Evolutionary conservation across 345 rosid species (phyloP), one percentile per base, ranked within the genome.

Genomic region (Aquilaria sinensis): DNA sequence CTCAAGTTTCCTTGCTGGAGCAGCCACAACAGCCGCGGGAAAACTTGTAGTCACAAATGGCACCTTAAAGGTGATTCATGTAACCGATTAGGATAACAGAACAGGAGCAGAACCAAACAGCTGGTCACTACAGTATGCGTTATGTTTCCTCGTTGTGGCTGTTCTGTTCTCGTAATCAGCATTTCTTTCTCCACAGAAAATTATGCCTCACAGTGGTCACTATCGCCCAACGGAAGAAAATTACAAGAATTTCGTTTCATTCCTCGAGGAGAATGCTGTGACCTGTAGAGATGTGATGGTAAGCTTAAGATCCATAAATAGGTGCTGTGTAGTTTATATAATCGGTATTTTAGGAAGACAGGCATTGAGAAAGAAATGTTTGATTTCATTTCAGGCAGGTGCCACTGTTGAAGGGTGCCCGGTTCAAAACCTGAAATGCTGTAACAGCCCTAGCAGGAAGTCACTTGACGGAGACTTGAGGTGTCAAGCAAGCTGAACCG

Each of bases 1-100:
- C 60, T 86, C 90, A 23, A 86, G 93, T 73, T 86, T 86, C 75
- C 75, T 86, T 70, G 90, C 93, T 58, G 93, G 93, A 57, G 93
- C 89, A 53, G 93, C 79, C 58, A 69, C 90, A 23, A 64, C 53
- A 30, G 81, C 90, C 51, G 89, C 90, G 1, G 93, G 93, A 50
- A 74, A 84, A 72, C 59, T 86, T 62, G 65, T 86, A 47, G 77
- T 65, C 8, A 79, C 82, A 61, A 56, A 56, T 9, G 93, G 93
- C 8, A 62, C 47, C 51, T 81, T 86, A 46, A 80, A 84, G 90
- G 92, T 86, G 8, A 37, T 16, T 16, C 23, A 16, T 3, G 8
- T 1, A 4, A 37, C 43, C 8, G 8, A 37, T 37, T 37, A 5
- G 5, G 43, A 4, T 37, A 37, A 37, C 43, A 37, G 43, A 8